These are phyloP conservation scores for Trichaptum fuscoviolaceum DNA, from an alignment of 768 basidiomycete genomes.

Conservation along the genomic window DNA sequence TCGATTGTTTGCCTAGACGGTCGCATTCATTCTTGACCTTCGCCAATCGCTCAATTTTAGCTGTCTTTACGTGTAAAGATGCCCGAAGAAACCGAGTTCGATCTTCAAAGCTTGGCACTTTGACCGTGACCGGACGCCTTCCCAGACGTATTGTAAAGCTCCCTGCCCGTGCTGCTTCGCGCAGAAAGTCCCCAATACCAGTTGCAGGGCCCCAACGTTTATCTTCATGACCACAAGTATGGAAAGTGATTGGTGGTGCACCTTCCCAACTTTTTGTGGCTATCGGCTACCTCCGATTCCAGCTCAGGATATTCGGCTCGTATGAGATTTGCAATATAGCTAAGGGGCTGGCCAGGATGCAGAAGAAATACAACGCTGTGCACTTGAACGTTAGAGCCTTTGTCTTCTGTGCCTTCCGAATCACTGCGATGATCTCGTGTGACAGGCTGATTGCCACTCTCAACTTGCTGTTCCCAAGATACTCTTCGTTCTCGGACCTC, in stretches of 20 bases:
- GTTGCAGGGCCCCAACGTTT: constrained; percentile 60
- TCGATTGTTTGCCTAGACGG: constrained; percentile 48
- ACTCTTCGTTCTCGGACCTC: neutral
- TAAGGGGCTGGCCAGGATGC: constrained; percentile 65
- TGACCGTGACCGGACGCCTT: constrained; percentile 34
- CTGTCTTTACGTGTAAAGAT: constrained; percentile 37
- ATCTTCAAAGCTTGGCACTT: constrained; percentile 59
- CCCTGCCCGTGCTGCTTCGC: constrained; percentile 50
- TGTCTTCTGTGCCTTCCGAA: neutral
- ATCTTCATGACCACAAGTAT: constrained; percentile 26
- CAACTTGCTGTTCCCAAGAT: neutral
- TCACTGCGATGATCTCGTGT: neutral
- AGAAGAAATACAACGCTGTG: constrained; percentile 45
- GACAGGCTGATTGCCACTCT: neutral
- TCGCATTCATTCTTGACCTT: constrained; percentile 52
- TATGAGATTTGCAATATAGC: constrained; percentile 56
- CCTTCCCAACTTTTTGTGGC: constrained; percentile 7
- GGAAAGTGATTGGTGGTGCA: constrained; percentile 37
- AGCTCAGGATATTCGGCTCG: constrained; percentile 23
- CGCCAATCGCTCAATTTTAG: constrained; percentile 45
- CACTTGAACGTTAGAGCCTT: neutral
- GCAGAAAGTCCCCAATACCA: constrained; percentile 61
- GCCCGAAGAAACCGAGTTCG: constrained; percentile 54
- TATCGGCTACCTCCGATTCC: neutral
- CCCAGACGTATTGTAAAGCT: constrained; percentile 45